Conservation (phyloP, 2,329 filamentous ascomycete species). For the Simplicillium aogashimaense region DNA sequence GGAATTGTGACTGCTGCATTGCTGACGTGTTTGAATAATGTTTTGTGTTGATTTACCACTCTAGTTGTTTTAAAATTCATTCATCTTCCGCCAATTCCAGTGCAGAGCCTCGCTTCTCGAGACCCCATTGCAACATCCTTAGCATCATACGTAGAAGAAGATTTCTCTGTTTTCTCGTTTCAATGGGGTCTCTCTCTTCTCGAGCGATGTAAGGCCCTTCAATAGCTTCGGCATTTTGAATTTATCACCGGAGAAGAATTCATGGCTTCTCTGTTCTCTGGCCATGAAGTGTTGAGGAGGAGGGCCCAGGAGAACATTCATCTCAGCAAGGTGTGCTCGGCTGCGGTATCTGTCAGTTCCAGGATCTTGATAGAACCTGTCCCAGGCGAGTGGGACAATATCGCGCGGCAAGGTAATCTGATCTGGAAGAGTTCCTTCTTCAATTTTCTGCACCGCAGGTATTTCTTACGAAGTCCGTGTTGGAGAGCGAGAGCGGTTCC, state of each 20-base stretch:
- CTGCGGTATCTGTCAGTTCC: conserved; percentile 27
- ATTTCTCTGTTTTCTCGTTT: conserved; percentile 16
- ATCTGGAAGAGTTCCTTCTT: too few species aligned
- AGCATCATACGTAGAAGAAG: conserved; percentile 24
- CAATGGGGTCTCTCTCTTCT: conserved; percentile 24
- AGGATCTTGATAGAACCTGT: conserved; percentile 31
- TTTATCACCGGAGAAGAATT: conserved; percentile 29
- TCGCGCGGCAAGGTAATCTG: conserved; percentile 31
- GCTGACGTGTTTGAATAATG: too few species aligned
- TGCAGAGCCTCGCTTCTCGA: conserved; percentile 17
- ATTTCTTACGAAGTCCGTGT: too few species aligned
- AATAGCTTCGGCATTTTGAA: conserved; percentile 7
- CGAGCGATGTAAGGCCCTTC: conserved; percentile 16
- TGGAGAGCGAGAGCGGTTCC: too few species aligned
- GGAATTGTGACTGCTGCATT: too few species aligned
- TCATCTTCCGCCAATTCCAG: conserved; percentile 17
- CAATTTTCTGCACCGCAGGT: too few species aligned
- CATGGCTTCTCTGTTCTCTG: conserved; percentile 16
- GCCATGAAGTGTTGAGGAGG: conserved; percentile 25
- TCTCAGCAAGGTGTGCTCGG: conserved; percentile 37
- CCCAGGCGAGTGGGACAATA: conserved; percentile 31
- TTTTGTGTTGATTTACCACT: too few species aligned
- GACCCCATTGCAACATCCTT: conserved; percentile 27
- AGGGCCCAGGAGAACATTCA: conserved; percentile 32
- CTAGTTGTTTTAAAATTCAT: conserved; percentile 13